These are phyloP conservation scores for Alloteropsis semialata DNA, from an alignment of 176 grass and related monocot genomes.

Conservation along the genomic window DNA sequence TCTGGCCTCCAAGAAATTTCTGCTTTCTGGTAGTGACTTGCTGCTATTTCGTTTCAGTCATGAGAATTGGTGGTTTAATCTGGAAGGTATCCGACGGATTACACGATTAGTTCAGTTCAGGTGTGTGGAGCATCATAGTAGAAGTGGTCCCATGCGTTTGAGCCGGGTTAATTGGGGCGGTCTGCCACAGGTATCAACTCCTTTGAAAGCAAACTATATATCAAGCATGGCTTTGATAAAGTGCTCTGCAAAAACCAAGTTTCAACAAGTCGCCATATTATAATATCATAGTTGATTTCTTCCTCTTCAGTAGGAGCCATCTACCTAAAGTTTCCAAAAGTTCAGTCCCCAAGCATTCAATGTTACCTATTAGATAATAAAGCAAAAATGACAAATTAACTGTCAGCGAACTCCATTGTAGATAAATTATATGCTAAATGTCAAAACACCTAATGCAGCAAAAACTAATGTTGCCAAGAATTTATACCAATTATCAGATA, in stretches of 20 bases:
- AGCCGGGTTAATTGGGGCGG: too few species aligned
- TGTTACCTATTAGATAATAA: slow-evolving; percentile 60
- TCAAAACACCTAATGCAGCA: not conserved
- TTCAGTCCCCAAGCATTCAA: slow-evolving; percentile 80
- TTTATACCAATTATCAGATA: too few species aligned
- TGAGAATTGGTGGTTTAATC: too few species aligned
- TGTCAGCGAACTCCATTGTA: not conserved
- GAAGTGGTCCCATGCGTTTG: too few species aligned
- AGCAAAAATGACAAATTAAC: not conserved
- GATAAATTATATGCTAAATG: not conserved
- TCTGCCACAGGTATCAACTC: slow-evolving; percentile 91
- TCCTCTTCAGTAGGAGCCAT: slow-evolving; percentile 99
- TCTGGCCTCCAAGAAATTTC: too few species aligned
- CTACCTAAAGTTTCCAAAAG: slow-evolving; percentile 96
- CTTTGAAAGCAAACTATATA: slow-evolving; percentile 95
- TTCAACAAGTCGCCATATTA: slow-evolving; percentile 64
- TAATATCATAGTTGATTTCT: slow-evolving; percentile 84
- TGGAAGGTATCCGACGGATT: too few species aligned
- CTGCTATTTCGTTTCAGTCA: too few species aligned
- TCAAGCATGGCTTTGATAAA: slow-evolving; percentile 89
- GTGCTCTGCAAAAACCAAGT: slow-evolving; percentile 78
- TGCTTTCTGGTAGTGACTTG: too few species aligned
- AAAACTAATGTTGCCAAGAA: too few species aligned
- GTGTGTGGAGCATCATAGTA: too few species aligned
- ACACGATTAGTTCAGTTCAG: too few species aligned